A percentile compares a stretch with the other conserved stretches of the same genome.
These are phyloP conservation scores for Comarum palustre DNA, from an alignment of 306 rosid species.

Conservation along the genomic window DNA sequence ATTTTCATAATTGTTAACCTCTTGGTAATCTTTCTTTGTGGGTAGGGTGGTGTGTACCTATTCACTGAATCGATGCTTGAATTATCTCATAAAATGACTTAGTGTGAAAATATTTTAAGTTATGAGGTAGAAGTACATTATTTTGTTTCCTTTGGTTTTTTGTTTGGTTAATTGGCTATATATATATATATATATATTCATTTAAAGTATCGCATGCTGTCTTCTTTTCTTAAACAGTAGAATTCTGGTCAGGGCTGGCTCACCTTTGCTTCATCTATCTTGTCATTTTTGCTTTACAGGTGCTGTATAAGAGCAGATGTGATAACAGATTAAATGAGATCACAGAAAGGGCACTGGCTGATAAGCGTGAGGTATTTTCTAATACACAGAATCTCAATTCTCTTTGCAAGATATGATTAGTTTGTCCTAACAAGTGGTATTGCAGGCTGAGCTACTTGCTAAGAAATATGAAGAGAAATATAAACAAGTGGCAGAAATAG, in stretches of 20 bases:
- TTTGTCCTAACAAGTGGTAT: constrained; percentile 13
- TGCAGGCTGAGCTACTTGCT: constrained; percentile 72
- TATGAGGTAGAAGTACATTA: not conserved
- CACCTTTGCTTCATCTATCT: not conserved
- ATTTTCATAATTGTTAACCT: not conserved
- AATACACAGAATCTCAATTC: constrained; percentile 18
- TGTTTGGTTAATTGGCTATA: not conserved
- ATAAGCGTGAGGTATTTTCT: constrained; percentile 78
- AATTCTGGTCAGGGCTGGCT: constrained; percentile 4
- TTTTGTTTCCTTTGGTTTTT: not conserved
- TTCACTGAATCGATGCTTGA: constrained; percentile 5
- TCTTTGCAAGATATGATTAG: constrained; percentile 13
- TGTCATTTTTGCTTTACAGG: constrained; percentile 46
- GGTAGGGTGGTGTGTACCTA: not conserved
- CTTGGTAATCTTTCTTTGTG: too few relatives aligned
- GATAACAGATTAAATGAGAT: constrained; percentile 89
- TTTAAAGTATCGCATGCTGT: not conserved
- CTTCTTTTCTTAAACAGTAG: not conserved
- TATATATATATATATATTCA: not conserved
- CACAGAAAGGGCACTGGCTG: constrained; percentile 90
- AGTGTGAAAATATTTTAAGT: not conserved
- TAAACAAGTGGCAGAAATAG: constrained; percentile 88
- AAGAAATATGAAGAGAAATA: constrained; percentile 91
- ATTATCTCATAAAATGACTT: not conserved
- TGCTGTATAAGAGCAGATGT: constrained; percentile 84